These are phyloP conservation scores for Leucoagaricus sp. DNA, from an alignment of 1,284 basidiomycete genomes.

Conservation along the genomic window DNA sequence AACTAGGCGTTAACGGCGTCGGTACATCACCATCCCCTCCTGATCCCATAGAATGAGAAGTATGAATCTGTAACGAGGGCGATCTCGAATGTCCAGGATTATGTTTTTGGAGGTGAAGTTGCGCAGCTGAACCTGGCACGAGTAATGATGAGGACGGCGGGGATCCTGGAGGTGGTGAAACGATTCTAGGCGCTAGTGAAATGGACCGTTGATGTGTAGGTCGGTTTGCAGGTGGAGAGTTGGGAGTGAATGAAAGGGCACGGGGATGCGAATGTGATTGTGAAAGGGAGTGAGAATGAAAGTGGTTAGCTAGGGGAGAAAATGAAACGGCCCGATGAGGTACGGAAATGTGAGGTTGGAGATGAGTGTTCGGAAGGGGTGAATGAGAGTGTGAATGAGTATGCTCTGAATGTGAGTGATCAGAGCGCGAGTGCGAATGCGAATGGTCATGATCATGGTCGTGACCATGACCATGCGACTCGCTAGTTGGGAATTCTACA, in stretches of 20 bases:
- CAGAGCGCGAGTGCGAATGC: conserved; percentile 22
- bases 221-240: conserved; percentile 6
- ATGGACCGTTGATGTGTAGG: conserved; percentile 14
- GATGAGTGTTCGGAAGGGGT: conserved; percentile 10
- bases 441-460: conserved; percentile 32
- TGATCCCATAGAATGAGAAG: not conserved
- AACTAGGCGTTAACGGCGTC: conserved; percentile 60
- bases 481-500: conserved; percentile 21
- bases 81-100: conserved; percentile 7
- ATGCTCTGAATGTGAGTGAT: conserved; percentile 27
- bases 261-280: conserved; percentile 15
- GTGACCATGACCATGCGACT: not conserved
- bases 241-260: conserved; percentile 14
- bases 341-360: too few species aligned
- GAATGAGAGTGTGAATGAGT: conserved; percentile 25
- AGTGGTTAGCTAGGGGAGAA: conserved; percentile 18
- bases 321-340: conserved; percentile 21
- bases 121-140: conserved; percentile 14
- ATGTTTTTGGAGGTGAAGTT: conserved; percentile 20
- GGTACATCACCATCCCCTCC: not conserved
- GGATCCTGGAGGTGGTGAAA: conserved; percentile 4
- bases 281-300: conserved; percentile 17
- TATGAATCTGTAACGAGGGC: conserved; percentile 13
- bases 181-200: conserved; percentile 10
- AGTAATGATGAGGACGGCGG: conserved; percentile 1